Evolutionary conservation across 1,284 basidiomycete genomes (phyloP).

Genomic region (Hemileia vastatrix): DNA sequence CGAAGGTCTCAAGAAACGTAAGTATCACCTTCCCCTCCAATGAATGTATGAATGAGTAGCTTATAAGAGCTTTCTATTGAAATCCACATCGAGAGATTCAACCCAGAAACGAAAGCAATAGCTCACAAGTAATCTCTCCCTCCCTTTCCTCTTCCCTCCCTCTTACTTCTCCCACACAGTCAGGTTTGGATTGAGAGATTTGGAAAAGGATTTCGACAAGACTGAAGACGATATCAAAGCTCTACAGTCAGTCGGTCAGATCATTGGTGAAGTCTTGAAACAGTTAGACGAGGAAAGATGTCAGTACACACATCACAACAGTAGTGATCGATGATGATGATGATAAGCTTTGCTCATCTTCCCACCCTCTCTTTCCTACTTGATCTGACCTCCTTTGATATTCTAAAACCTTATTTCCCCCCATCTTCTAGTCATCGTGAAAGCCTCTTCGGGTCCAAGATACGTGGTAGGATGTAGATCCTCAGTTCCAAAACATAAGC

Average conservation of each 20-base stretch:
- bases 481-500: conserved; percentile 63
- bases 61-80: no score
- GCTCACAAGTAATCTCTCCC: not conserved
- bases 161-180: not conserved
- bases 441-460: conserved; percentile 91
- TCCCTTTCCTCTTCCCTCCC: not conserved
- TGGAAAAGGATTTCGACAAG: conserved; percentile 83
- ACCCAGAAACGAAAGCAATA: not conserved
- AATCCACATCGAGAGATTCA: no score
- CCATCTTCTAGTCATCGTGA: conserved; percentile 93
- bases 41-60: no score
- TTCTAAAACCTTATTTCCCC: no score
- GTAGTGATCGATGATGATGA: no score
- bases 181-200: conserved; percentile 22
- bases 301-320: conserved; percentile 47
- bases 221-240: conserved; percentile 99
- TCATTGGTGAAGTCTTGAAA: conserved; percentile 97
- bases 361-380: no score
- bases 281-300: conserved; percentile 96
- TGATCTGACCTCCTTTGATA: not conserved
- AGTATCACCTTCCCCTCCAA: no score
- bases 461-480: conserved; percentile 97
- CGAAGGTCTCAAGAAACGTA: no score
- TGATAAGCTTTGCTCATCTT: no score
- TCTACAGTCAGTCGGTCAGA: conserved; percentile 94